Evolutionary conservation across 2,329 filamentous ascomycete genomes (phyloP), one percentile per base, ranked within the genome.

Genomic region (Aspergillus jensenii): DNA sequence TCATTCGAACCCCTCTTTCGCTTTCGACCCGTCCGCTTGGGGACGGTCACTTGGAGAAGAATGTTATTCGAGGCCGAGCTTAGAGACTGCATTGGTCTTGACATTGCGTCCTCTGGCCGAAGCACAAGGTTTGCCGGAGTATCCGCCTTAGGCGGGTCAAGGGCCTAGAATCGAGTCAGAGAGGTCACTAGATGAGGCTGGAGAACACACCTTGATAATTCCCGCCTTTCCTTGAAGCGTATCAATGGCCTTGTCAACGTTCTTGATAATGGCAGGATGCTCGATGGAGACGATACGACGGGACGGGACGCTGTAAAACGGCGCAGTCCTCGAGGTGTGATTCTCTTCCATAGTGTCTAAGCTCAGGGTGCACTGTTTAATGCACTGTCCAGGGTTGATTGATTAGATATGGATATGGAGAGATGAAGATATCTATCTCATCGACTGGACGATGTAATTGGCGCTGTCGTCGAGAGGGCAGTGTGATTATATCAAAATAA

Each of bases 11-110:
- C 92, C 65, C 88, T 82, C 77, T 93, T 96, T 58, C 93, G 85
- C 75, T 90, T 96, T 59, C 91, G 85, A 3, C 93, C 93, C 2
- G 92, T 97, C 56, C 91, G 82, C 73, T 88, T 95, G 0, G 95
- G 93, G 1, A 98, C 86, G 0, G 89, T 92, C 55, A 99, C 82
- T 71, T 92, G 93, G 53, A 99, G 81, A 19, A 98, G 82, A 19
- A 98, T 78, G 69, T 97, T 96, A 70, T 92, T 90, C 9, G 91
- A 90, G 19, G 84, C 78, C 33, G 88, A 84, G 69, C 88, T 90
- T 43, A 88, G 87, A 7, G 93, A 96, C 65, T 89, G 80, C 60
- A 96, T 80, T 8, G 90, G 90, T 65, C 89, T 88, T 67, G 90
- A 87, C 67, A 91, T 86, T 3, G 89, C 88, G 72, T 96, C 91